phyloP scores from a whole-genome alignment of 345 rosid species.

The Aquilaria sinensis region DNA sequence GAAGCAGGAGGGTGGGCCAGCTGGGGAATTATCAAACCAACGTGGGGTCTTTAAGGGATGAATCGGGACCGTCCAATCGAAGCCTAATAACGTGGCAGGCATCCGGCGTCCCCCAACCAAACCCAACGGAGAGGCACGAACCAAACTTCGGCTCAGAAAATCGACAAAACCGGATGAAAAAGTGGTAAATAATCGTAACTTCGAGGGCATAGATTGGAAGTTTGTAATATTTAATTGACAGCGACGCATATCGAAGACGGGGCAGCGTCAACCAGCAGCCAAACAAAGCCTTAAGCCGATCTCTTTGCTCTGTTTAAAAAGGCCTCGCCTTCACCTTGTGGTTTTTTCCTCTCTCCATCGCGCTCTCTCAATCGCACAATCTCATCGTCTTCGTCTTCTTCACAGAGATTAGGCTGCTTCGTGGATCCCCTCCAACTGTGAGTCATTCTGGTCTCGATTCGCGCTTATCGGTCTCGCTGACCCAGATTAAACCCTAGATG shows the following conservation, averaged over 20 bases:
- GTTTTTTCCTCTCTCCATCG: slow-evolving; percentile 13
- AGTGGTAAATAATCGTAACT: slow-evolving; percentile 6
- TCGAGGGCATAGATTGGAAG: slow-evolving; percentile 12
- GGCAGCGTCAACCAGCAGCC: slow-evolving; percentile 24
- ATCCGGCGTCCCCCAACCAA: slow-evolving; percentile 10
- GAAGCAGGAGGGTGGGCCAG: too few relatives aligned
- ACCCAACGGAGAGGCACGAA: slow-evolving; percentile 1
- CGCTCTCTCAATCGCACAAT: slow-evolving; percentile 17
- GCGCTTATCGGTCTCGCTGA: not conserved
- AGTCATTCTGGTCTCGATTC: slow-evolving; percentile 14
- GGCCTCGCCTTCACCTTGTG: slow-evolving; percentile 15
- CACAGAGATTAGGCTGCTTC: slow-evolving; percentile 24
- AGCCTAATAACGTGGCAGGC: not conserved
- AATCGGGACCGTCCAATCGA: not conserved
- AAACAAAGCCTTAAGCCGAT: slow-evolving; percentile 7
- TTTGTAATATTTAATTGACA: slow-evolving; percentile 24
- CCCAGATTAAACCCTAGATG: slow-evolving; percentile 21
- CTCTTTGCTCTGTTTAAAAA: slow-evolving; percentile 5
- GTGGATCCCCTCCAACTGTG: slow-evolving; percentile 33
- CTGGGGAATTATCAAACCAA: too few relatives aligned
- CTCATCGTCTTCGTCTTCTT: slow-evolving; percentile 22
- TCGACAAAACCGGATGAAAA: slow-evolving; percentile 5
- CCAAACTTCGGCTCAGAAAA: not conserved
- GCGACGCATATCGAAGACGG: slow-evolving; percentile 14
- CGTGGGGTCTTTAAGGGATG: too few relatives aligned